Evolutionary conservation across 805 yeast genomes (phyloP), one percentile per base, ranked within the genome.

Genomic region (Candida maltosa): DNA sequence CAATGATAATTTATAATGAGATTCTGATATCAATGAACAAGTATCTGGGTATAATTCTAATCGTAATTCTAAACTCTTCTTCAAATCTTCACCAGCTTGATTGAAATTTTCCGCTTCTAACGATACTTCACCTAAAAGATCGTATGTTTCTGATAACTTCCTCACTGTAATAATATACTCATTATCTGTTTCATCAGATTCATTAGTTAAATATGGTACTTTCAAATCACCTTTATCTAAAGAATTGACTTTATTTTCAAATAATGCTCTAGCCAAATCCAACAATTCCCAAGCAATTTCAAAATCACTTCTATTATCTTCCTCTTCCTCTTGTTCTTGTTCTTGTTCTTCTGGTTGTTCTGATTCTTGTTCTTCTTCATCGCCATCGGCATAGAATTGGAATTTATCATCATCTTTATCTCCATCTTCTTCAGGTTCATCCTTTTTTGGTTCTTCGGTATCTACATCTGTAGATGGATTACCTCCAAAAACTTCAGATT

Each of bases 261-360:
- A 83, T 29, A 84, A 54, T 2, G 82, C 70, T 42, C 96, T 73
- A 2, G 96, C 75, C 26, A 86, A 65, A 52, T 89, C 96, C 14
- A 88, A 62, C 6, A 86, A 74, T 34, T 85, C 93, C 93, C 96
- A 85, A 0, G 96, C 95, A 12, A 81, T 76, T 53, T 84, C 94
- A 50, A 91, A 86, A 48, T 83, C 95, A 12, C 78, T 70, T 44
- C 80, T 84, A 26, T 76, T 65, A 27, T 64, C 55, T 35, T 61
- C 63, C 39, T 56, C 53, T 18, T 42, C 55, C 31, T 61, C 45
- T n/a, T 42, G 50, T 29, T 50, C 37, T 34, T 26, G 37, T 17
- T 41, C 44, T 17, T 37, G 40, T 22, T 38, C 48, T 29, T 43
- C 60, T 30, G 52, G 58, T 15, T 62, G 67, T 5, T 68, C 73